Base-by-base conservation (phyloP, 345 rosid genomes). In the Odontarrhena argentea region DNA sequence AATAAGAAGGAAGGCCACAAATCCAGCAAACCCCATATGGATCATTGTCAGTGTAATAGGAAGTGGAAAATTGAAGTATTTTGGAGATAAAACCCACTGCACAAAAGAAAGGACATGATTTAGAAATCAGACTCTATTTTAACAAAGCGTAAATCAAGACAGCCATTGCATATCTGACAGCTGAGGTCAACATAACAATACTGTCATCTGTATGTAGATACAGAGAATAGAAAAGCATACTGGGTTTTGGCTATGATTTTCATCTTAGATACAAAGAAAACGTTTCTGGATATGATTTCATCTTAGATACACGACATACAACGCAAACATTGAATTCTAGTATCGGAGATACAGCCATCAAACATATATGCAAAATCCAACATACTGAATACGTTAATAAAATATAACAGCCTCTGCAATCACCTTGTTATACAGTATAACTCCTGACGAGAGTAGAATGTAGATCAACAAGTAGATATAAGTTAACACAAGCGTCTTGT, bases 71-170 rank as follows among this genome's bases (percentile, higher is more conserved):
- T 89, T 84, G 83, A 91, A 91, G 82, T 91, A 84, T 63, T 84
- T 91, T 8, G 92, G 92, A 43, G 99, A 91, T 57, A 94, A 88
- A 44, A 94, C 96, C 97, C 99, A 94, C 97, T 94, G 95, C 87
- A 83, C 9, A 77, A 12, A 3, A 38, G 8, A 34, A 61, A 3
- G 13, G 15, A 36, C 9, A 73, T 9, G 32, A 60, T 28, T 43
- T 44, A 67, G 28, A 67, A 66, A 11, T 18, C 61, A 60, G 8
- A 13, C 24, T 58, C 35, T 44, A 38, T 22, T 43, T 7, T 12
- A 36, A 41, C 28, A 62, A 46, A 43, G 14, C 55, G 1, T 34
- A 45, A 65, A 59, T 13, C 40, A 42, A 65, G 46, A 43, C 32
- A 38, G 2, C 70, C 49, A 3, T 30, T 24, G 14, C 41, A 24